These are phyloP conservation scores for Paramyrothecium sp. DNA, from an alignment of 2,329 filamentous ascomycete genomes.

Conservation along the genomic window DNA sequence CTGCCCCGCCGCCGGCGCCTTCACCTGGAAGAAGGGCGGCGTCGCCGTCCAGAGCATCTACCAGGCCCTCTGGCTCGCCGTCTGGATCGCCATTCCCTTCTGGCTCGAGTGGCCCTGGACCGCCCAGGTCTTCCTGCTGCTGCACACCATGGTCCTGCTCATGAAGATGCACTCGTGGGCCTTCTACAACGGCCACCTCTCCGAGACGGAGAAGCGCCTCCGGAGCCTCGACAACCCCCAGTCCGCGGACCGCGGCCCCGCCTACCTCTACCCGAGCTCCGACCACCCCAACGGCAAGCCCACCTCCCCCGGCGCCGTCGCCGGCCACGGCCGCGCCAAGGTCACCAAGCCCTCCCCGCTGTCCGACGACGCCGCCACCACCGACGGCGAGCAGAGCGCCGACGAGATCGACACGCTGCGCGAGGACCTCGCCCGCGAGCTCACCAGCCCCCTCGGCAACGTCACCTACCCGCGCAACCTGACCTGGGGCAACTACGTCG, in stretches of 20 bases:
- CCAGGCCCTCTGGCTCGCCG: conserved; percentile 72
- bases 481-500: conserved; percentile 75
- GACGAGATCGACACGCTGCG: conserved; percentile 68
- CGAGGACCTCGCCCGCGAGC: conserved; percentile 83
- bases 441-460: conserved; percentile 86
- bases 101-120: conserved; percentile 93
- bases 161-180: conserved; percentile 99
- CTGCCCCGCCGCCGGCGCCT: conserved; percentile 43
- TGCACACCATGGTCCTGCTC: conserved; percentile 86
- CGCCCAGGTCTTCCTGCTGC: conserved; percentile 87
- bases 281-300: conserved; percentile 30
- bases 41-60: conserved; percentile 80
- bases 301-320: background rate
- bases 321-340: background rate
- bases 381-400: conserved; percentile 21
- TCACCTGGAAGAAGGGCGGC: conserved; percentile 77
- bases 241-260: conserved; percentile 61
- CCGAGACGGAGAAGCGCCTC: conserved; percentile 80
- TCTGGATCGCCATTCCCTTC: conserved; percentile 88
- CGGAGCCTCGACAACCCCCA: conserved; percentile 75
- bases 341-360: conserved; percentile 39
- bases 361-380: conserved; percentile 8
- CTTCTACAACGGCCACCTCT: conserved; percentile 96
- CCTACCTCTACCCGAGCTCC: conserved; percentile 71
- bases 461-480: conserved; percentile 90